These are phyloP conservation scores for Stephania yunnanensis DNA, from an alignment of 164 flowering plant genomes.

Conservation along the genomic window DNA sequence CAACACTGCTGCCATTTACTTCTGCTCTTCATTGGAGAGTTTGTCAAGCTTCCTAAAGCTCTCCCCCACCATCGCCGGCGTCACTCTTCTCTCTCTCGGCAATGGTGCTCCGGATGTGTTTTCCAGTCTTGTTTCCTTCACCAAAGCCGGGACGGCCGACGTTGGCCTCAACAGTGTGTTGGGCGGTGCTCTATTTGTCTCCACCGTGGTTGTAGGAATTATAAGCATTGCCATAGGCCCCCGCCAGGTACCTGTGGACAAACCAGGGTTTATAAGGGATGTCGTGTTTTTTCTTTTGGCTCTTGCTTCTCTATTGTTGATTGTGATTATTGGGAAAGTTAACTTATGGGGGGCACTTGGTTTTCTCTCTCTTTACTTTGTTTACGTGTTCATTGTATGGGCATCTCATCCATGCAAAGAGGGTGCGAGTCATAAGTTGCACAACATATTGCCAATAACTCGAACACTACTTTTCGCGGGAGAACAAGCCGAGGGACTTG, in stretches of 20 bases:
- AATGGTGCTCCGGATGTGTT: constrained; percentile 70
- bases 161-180: constrained; percentile 56
- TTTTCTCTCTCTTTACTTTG: constrained; percentile 44
- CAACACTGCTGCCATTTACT: constrained; percentile 60
- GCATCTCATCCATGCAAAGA: constrained; percentile 16
- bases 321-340: constrained; percentile 34
- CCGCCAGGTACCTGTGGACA: constrained; percentile 28
- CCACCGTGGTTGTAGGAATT: constrained; percentile 49
- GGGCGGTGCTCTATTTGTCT: constrained; percentile 63
- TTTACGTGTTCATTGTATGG: constrained; percentile 54
- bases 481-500: background rate
- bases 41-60: constrained; percentile 47
- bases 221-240: constrained; percentile 30
- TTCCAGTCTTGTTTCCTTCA: constrained; percentile 53
- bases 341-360: constrained; percentile 48
- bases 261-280: constrained; percentile 49
- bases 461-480: too few relatives aligned
- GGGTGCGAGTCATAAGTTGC: constrained; percentile 9
- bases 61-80: constrained; percentile 69
- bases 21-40: constrained; percentile 50
- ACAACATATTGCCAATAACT: background rate
- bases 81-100: constrained; percentile 64
- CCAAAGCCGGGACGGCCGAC: constrained; percentile 30
- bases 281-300: constrained; percentile 47
- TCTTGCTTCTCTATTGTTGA: constrained; percentile 31